Percentiles rank a stretch among this genome's conserved stretches.
phyloP scores from a whole-genome alignment of 495 filamentous ascomycete species.

The Trichoderma reesei region DNA sequence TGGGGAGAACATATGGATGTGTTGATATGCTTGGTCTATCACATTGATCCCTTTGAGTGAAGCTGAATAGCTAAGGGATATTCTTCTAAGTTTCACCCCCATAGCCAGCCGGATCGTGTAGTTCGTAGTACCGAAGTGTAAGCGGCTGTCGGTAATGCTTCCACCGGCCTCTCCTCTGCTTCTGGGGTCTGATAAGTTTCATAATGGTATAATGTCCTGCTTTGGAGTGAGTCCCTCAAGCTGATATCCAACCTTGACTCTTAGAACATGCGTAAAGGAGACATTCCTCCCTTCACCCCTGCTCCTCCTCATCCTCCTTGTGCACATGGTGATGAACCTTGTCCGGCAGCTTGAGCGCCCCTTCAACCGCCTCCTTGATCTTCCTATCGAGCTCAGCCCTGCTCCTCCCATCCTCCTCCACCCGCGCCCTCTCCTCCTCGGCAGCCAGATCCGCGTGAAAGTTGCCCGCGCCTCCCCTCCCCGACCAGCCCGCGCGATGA shows the following conservation, averaged over 20 bases:
- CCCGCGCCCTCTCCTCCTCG: slow-evolving; percentile 16
- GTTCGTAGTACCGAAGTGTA: too few species aligned
- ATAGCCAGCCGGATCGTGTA: too few species aligned
- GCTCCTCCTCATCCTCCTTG: slow-evolving; percentile 15
- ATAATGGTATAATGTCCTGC: too few species aligned
- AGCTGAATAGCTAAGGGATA: too few species aligned
- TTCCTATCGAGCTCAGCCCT: slow-evolving; percentile 26
- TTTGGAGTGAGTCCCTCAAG: too few species aligned
- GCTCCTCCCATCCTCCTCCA: slow-evolving; percentile 22
- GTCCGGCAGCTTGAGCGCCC: slow-evolving; percentile 27
- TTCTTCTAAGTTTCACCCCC: too few species aligned
- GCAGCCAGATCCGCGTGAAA: slow-evolving; percentile 25
- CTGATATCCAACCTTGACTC: too few species aligned
- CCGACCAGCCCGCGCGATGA: slow-evolving; percentile 16
- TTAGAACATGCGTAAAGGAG: background rate
- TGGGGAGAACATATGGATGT: background rate
- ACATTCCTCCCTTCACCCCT: background rate
- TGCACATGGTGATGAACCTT: slow-evolving; percentile 25
- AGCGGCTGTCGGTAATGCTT: too few species aligned
- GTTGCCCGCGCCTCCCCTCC: slow-evolving; percentile 53
- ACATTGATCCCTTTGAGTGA: background rate
- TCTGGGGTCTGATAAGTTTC: too few species aligned
- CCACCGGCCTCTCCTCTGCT: too few species aligned
- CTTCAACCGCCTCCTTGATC: slow-evolving; percentile 38
- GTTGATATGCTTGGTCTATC: background rate